Evolutionary conservation across 495 filamentous ascomycete species (phyloP), one percentile per base, ranked within the genome.

Genomic region (Neurospora sublineolata): DNA sequence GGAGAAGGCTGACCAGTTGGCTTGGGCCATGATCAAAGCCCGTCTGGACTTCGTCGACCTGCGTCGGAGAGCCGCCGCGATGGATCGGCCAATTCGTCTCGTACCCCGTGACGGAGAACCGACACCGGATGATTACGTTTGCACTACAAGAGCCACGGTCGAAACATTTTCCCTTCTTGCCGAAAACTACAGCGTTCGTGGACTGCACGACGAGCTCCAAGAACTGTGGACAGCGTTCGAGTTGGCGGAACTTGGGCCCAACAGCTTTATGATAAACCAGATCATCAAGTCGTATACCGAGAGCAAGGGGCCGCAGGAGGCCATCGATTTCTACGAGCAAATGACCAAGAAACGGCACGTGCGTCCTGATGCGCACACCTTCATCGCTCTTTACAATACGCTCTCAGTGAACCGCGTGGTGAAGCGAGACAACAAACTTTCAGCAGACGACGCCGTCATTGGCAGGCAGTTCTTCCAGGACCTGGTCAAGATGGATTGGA

Each of bases 111-210:
- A 71, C 84, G 72, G 69, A 38, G 67, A 52, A 39, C 74, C 69
- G 27, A 75, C 79, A 7, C 72, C 69, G 18, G 30, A 70, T 38
- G 72, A 74, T 20, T 87, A 44, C 76, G 78, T n/a, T 39, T 77
- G 74, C 68, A 73, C 77, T 68, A 77, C 84, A 58, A 39, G 76
- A 72, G 92, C 91, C 11, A 93, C 84, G 33, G 86, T 90, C 40
- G 92, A 94, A 74, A 94, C 92, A 0, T 93, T 93, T 74, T 90
- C 87, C 0, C 82, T 94, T 27, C 86, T 94, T 38, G 87, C 93
- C 30, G 85, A 90, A 44, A 88, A 92, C 72, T 93, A 93, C 76
- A 86, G 84, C 67, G 84, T 86, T 67, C 85, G 90, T 44, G 80
- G 86, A 16, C 84, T 89, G 36, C 83, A 87, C 68, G 78, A 82